A percentile compares a stretch with the other conserved stretches of the same genome.
phyloP scores from a whole-genome alignment of 208 protist genomes.

The Giardia duodenalis region DNA sequence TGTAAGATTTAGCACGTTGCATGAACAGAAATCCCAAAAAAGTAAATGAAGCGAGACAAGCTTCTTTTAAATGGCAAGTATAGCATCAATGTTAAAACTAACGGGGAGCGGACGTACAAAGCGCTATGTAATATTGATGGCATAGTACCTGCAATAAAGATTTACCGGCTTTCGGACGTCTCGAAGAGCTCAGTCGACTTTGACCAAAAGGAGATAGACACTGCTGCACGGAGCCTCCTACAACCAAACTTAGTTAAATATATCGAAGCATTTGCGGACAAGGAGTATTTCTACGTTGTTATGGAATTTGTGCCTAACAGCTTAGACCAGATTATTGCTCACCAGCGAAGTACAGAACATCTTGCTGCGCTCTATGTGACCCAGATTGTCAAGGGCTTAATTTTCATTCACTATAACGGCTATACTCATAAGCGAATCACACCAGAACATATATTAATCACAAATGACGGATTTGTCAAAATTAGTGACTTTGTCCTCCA shows the following conservation, averaged over 20 bases:
- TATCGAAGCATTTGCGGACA: background rate
- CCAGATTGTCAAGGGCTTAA: background rate
- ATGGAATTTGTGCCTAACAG: background rate
- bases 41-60: background rate
- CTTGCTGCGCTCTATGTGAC: background rate
- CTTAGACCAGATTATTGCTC: background rate
- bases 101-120: background rate
- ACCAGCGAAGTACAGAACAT: background rate
- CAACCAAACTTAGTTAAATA: background rate
- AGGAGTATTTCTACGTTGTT: background rate
- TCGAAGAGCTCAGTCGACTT: background rate
- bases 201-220: background rate
- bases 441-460: background rate
- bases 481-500: background rate
- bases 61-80: background rate
- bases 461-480: background rate
- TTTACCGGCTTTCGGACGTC: background rate
- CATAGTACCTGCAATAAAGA: background rate
- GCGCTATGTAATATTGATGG: background rate
- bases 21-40: too few relatives aligned
- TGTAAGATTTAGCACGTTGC: too few relatives aligned
- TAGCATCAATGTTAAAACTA: background rate
- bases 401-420: slow-evolving; percentile 2
- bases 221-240: background rate
- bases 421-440: background rate